Base-by-base conservation (phyloP, 1,284 basidiomycete genomes). In the Tylopilus sp. region DNA sequence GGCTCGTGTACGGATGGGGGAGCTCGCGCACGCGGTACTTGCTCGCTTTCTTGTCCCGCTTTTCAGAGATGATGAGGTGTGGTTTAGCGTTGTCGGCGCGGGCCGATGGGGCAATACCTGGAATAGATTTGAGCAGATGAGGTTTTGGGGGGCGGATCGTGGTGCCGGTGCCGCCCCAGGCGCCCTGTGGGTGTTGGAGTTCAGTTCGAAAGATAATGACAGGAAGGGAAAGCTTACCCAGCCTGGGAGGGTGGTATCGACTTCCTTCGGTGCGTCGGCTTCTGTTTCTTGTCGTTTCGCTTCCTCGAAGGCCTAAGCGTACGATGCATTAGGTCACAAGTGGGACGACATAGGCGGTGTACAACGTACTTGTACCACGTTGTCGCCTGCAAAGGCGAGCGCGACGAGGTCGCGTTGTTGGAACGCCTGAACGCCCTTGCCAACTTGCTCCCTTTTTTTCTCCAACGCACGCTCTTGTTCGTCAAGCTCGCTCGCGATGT, bases 51-150 rank as follows among this genome's bases (percentile, higher is more conserved):
- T 96, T 96, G 82, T 99, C 96, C 63, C 91, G 89, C 77, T 92
- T 93, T 81, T 99, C 96, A 2, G 94, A 95, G 74, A 99, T 95
- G 82, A 99, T 98, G 70, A 99, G 90, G 78, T 98, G 91, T 12
- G 89, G 85, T 77, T 95, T 94, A 60, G 85, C 84, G 67, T 91
- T 91, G 81, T 99, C 98, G 55, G 93, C 92, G 57, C 98, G 93
- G 59, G 90, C 81, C 7, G 83, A 82, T 0, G 93, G 91, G 67
- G 92, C 91, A 62, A 98, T 83, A 12, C 97, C 97, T 0, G 93
- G 86, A 24, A 94, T 81, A 74, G 92, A 92, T 78, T 95, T 95
- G 77, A 96, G 87, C 67, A 91, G 84, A 66, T 86, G 81, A 19
- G 88, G 87, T 77, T 91, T 92, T 0, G 89, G 85, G 26, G 86